A percentile compares a stretch with the other conserved stretches of the same genome.
Evolutionary conservation across 352 stramenopile species (phyloP).

Genomic region (Albugo laibachii): DNA sequence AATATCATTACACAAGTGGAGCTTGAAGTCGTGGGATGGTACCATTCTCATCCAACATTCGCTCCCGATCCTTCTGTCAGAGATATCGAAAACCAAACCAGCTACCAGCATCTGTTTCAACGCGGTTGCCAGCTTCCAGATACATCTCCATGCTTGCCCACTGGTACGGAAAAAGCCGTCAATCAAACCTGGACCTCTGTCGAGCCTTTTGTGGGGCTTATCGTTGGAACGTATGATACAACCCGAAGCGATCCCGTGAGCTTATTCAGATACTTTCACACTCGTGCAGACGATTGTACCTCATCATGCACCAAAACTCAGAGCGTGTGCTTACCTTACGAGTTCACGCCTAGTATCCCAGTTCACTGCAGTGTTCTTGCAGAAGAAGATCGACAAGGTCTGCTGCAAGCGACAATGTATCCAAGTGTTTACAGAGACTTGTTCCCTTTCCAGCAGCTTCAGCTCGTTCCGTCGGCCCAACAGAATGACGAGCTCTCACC

Average conservation of each 20-base stretch:
- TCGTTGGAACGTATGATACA: conserved; percentile 86
- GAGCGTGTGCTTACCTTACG: conserved; percentile 45
- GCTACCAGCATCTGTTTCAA: conserved; percentile 83
- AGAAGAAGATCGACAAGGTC: too few relatives aligned
- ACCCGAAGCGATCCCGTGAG: conserved; percentile 44
- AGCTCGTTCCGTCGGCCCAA: too few relatives aligned
- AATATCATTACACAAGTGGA: conserved; percentile 79
- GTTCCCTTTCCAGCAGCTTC: too few relatives aligned
- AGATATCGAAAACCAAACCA: conserved; percentile 89
- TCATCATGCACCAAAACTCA: too few relatives aligned
- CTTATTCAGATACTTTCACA: conserved; percentile 75
- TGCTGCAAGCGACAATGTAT: background rate
- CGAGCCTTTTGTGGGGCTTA: conserved; percentile 87
- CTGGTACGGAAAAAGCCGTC: background rate
- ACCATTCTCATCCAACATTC: conserved; percentile 89
- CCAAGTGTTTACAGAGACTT: conserved; percentile 1
- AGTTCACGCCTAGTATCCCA: conserved; percentile 20
- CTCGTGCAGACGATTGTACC: too few relatives aligned
- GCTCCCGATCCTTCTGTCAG: conserved; percentile 81
- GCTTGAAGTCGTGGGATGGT: conserved; percentile 88
- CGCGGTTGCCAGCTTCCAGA: conserved; percentile 10
- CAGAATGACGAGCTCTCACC: too few relatives aligned
- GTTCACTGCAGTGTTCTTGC: too few relatives aligned
- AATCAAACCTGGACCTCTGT: conserved; percentile 8
- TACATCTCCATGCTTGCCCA: background rate